Conservation (phyloP, 1,284 basidiomycete genomes). For the Leccinum angustisporum region DNA sequence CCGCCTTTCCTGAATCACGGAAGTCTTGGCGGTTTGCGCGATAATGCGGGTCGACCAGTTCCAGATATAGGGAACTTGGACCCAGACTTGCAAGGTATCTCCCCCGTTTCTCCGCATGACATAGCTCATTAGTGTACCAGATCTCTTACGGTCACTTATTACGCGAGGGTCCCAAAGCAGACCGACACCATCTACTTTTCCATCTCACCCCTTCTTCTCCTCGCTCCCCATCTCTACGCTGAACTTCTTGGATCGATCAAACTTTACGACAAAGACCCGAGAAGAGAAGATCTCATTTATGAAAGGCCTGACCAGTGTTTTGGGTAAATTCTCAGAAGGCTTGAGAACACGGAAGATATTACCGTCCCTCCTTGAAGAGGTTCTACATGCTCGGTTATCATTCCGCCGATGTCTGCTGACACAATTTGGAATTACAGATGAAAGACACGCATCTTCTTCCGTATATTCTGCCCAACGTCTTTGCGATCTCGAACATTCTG, state of each 20-base stretch:
- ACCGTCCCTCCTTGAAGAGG: conserved; percentile 93
- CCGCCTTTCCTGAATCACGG: conserved; percentile 89
- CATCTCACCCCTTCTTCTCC: conserved; percentile 89
- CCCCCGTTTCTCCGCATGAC: background rate
- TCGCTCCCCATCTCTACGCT: conserved; percentile 96
- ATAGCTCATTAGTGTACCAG: conserved; percentile 41
- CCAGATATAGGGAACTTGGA: conserved; percentile 64
- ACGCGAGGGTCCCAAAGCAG: conserved; percentile 76
- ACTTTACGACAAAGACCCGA: conserved; percentile 89
- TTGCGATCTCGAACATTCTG: conserved; percentile 82
- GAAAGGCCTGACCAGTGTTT: conserved; percentile 83
- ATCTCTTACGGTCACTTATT: conserved; percentile 74
- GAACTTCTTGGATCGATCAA: conserved; percentile 94
- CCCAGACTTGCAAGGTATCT: conserved; percentile 63
- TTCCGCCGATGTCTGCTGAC: conserved; percentile 14
- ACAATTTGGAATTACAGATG: conserved; percentile 56
- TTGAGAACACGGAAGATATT: conserved; percentile 88
- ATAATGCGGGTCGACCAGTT: conserved; percentile 70
- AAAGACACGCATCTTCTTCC: conserved; percentile 90
- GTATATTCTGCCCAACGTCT: conserved; percentile 98
- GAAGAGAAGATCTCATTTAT: conserved; percentile 98
- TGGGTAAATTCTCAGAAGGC: conserved; percentile 87
- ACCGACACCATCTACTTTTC: conserved; percentile 76
- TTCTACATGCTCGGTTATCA: conserved; percentile 34
- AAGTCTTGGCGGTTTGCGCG: conserved; percentile 76